Base-by-base conservation (phyloP, 1,139 yeast species). In the Waltiozyma sp. region DNA sequence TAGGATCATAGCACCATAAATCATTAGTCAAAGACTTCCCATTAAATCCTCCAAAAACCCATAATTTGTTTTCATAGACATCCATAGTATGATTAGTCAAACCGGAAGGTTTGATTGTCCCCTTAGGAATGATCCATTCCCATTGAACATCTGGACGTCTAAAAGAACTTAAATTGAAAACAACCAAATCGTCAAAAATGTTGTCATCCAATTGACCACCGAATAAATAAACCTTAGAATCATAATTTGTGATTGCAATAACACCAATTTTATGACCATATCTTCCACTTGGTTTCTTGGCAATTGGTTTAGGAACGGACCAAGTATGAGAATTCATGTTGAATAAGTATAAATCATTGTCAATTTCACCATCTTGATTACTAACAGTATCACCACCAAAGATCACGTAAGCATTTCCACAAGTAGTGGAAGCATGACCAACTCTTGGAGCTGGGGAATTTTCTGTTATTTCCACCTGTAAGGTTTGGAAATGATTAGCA, bases 351-450 rank as follows among this genome's bases (percentile, higher is more conserved):
- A 91, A 69, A 57, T 80, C 82, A 60, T 89, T 87, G 62, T 89
- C 96, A 55, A 94, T 88, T 50, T 81, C 75, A 3, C 88, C 89
- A 48, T 77, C 78, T 31, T 70, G 70, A 47, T 76, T 76, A 52
- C 84, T 88, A 31, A 91, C 84, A 2, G 97, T 91, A 59, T 91
- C 98, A 55, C 99, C 99, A 39, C 97, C 98, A 64, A 86, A 91
- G 19, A 91, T 78, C 40, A 91, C 88, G 57, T 83, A 91, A 0
- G 98, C 98, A 58, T 89, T 91, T 14, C 98, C 98, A 50, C 95
- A 82, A 33, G 91, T 71, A 19, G 91, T 84, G 3, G 95, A 75
- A 1, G 96, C 87, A 62, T 93, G 99, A 1, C 98, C 97, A 6
- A 91, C 96, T 54, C 98, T 77, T 26, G 98, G 96, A 18, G 95